These are phyloP conservation scores for Pleurotus eryngii DNA, from an alignment of 768 basidiomycete genomes.

Conservation along the genomic window DNA sequence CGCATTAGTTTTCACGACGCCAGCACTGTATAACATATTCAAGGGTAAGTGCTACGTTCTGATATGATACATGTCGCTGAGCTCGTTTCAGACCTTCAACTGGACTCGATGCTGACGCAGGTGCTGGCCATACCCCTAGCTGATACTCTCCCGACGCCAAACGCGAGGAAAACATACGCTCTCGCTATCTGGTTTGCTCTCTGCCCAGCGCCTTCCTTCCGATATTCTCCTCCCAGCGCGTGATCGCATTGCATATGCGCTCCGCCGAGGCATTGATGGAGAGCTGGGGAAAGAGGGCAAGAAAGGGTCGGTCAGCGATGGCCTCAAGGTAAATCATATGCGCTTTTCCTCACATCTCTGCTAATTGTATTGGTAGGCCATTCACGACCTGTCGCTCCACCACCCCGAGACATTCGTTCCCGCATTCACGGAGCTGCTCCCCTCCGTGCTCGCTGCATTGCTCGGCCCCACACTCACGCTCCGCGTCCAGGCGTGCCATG, in stretches of 20 bases:
- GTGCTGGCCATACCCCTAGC: conserved; percentile 73
- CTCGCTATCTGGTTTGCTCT: conserved; percentile 72
- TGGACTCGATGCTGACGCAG: conserved; percentile 56
- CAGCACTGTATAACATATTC: conserved; percentile 59
- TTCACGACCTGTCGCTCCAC: conserved; percentile 64
- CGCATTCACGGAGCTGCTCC: conserved; percentile 52
- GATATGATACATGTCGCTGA: conserved; percentile 11
- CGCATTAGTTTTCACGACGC: conserved; percentile 53
- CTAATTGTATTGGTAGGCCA: conserved; percentile 44
- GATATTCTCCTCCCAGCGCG: conserved; percentile 58
- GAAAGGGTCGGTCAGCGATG: conserved; percentile 78
- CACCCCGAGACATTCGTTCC: conserved; percentile 70
- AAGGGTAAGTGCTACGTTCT: conserved; percentile 39
- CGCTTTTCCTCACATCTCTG: conserved; percentile 6
- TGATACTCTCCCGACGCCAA: conserved; percentile 69
- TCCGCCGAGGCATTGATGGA: conserved; percentile 76
- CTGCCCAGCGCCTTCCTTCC: conserved; percentile 64
- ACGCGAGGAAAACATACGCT: conserved; percentile 83
- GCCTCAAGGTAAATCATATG: conserved; percentile 55
- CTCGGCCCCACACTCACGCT: conserved; percentile 63
- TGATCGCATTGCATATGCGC: conserved; percentile 65
- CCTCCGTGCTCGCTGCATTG: conserved; percentile 59
- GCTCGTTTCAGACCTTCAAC: conserved; percentile 47
- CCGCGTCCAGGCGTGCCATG: conserved; percentile 72
- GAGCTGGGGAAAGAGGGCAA: conserved; percentile 88